Percentiles rank a stretch among this genome's conserved stretches.
These are phyloP conservation scores for Penicillium robsamsonii DNA, from an alignment of 495 filamentous ascomycete species.

Conservation along the genomic window DNA sequence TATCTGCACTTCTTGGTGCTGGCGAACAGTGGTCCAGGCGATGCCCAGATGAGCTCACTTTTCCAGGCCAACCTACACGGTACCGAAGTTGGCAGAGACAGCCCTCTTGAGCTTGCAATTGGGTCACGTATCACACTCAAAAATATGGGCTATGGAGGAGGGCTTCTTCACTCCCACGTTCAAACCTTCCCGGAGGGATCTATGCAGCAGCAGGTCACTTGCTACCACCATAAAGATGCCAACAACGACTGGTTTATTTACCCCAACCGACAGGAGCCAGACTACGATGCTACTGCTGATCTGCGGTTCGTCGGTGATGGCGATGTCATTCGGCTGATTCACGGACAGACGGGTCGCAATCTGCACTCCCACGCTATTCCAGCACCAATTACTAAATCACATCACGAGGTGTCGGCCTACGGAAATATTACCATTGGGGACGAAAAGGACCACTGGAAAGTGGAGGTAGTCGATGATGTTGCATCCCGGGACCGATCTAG, in stretches of 20 bases:
- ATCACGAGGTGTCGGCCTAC: slow-evolving; percentile 91
- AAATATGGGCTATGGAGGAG: slow-evolving; percentile 99
- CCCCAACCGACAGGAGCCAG: slow-evolving; percentile 72
- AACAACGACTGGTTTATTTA: slow-evolving; percentile 99
- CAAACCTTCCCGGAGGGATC: slow-evolving; percentile 97
- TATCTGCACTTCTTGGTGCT: slow-evolving; percentile 89
- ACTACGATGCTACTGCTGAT: slow-evolving; percentile 66
- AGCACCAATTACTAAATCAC: slow-evolving; percentile 84
- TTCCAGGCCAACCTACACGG: slow-evolving; percentile 96
- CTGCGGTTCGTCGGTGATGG: slow-evolving; percentile 76
- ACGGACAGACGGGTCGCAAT: slow-evolving; percentile 94
- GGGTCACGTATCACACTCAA: slow-evolving; percentile 92
- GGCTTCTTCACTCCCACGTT: slow-evolving; percentile 94
- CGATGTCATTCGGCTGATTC: slow-evolving; percentile 80
- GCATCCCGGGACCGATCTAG: slow-evolving; percentile 80
- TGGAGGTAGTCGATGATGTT: slow-evolving; percentile 89
- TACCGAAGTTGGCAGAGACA: slow-evolving; percentile 90
- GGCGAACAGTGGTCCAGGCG: slow-evolving; percentile 91
- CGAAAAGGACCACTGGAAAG: slow-evolving; percentile 95
- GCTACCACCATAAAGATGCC: slow-evolving; percentile 98
- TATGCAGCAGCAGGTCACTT: slow-evolving; percentile 91
- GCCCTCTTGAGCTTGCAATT: slow-evolving; percentile 83
- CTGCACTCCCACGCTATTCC: slow-evolving; percentile 88
- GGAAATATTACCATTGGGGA: slow-evolving; percentile 97
- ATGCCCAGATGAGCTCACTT: slow-evolving; percentile 98